Percentiles rank a stretch among this genome's conserved stretches.
Evolutionary conservation across 352 stramenopile species (phyloP).

Genomic region (Phytophthora pisi): DNA sequence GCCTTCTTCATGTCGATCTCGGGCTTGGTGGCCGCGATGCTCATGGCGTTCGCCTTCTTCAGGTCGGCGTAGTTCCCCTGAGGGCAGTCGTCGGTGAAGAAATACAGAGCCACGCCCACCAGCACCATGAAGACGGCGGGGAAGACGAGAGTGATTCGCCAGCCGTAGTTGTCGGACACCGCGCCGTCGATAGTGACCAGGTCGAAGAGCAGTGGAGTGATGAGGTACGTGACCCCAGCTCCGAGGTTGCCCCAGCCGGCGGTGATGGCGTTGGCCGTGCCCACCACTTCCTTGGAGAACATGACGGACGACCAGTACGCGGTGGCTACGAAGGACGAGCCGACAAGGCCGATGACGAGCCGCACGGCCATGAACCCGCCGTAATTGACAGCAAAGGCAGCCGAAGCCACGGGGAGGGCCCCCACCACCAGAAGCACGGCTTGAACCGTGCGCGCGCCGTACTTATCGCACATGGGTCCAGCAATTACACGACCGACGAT

Average conservation of each 20-base stretch:
- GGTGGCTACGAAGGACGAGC: constrained; percentile 71
- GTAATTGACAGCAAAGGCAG: constrained; percentile 72
- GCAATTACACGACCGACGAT: constrained; percentile 90
- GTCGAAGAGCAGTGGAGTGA: constrained; percentile 89
- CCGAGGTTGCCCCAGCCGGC: constrained; percentile 94
- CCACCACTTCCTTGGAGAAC: constrained; percentile 29
- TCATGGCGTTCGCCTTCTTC: constrained; percentile 49
- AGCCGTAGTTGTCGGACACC: constrained; percentile 41
- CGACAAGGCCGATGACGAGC: constrained; percentile 93
- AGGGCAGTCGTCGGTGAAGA: constrained; percentile 29
- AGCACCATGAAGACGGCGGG: constrained; percentile 86
- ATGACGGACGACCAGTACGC: constrained; percentile 33
- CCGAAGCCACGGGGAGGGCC: constrained; percentile 80
- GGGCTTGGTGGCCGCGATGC: constrained; percentile 5
- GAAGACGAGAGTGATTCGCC: constrained; percentile 72
- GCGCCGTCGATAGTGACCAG: constrained; percentile 65
- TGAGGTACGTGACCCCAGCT: constrained; percentile 81
- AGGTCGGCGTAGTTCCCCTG: constrained; percentile 51
- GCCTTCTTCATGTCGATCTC: constrained; percentile 44
- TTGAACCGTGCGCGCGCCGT: constrained; percentile 83
- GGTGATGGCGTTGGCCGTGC: constrained; percentile 49
- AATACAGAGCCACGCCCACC: constrained; percentile 52
- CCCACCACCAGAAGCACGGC: constrained; percentile 68
- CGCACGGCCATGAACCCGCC: constrained; percentile 74
- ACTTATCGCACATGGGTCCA: constrained; percentile 92